Percentiles rank a stretch among this genome's conserved stretches.
Evolutionary conservation across 371 early-diverging fungal genomes (phyloP).

Genomic region (Parasitella parasitica): DNA sequence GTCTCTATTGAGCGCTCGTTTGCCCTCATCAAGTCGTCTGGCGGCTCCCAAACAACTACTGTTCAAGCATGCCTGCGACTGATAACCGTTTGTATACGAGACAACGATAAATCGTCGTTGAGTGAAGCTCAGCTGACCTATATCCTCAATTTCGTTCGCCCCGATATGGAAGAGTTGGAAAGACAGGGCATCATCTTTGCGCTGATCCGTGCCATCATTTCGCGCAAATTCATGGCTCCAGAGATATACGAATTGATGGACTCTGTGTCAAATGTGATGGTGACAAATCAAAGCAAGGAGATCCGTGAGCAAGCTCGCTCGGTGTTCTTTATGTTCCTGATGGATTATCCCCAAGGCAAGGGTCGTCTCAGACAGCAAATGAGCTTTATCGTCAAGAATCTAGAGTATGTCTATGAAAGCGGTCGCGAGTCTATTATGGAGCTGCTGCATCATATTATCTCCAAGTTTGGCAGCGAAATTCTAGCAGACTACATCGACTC

Average conservation of each 20-base stretch:
- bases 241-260: constrained; percentile 94
- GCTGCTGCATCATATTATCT: constrained; percentile 73
- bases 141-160: constrained; percentile 76
- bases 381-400: constrained; percentile 84
- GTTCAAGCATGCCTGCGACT: constrained; percentile 82
- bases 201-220: constrained; percentile 82
- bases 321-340: constrained; percentile 82
- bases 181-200: constrained; percentile 83
- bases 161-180: constrained; percentile 89
- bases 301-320: constrained; percentile 84
- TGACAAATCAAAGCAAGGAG: constrained; percentile 80
- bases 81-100: constrained; percentile 73
- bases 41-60: constrained; percentile 68
- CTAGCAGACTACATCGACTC: constrained; percentile 76
- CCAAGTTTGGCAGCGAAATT: constrained; percentile 75
- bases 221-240: constrained; percentile 79
- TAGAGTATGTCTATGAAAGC: constrained; percentile 86
- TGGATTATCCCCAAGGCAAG: constrained; percentile 92
- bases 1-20: constrained; percentile 78
- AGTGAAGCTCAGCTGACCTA: constrained; percentile 77
- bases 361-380: constrained; percentile 78
- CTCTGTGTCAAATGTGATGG: constrained; percentile 72
- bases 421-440: constrained; percentile 90
- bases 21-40: constrained; percentile 64
- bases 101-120: constrained; percentile 58